Conservation (phyloP, 371 early-diverging fungal genomes). For the Amoeboaphelidium protococcarum region DNA sequence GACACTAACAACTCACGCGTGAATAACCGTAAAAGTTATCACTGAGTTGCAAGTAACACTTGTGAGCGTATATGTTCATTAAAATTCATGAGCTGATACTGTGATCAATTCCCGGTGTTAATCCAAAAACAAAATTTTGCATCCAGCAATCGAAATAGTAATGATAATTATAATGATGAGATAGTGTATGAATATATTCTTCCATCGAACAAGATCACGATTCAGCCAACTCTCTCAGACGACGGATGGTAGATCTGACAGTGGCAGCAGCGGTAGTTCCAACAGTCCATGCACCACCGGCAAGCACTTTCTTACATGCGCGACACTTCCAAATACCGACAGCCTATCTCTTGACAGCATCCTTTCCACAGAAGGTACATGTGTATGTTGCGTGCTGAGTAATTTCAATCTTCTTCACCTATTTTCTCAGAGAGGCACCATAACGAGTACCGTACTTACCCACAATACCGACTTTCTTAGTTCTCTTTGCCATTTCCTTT, state of each 20-base stretch:
- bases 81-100: too few relatives aligned
- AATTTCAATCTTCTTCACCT: conserved; percentile 98
- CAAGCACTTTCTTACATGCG: conserved; percentile 84
- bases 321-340: conserved; percentile 99
- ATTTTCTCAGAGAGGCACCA: conserved; percentile 99
- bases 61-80: too few relatives aligned
- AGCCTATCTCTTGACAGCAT: conserved; percentile 78
- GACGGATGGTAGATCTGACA: conserved; percentile 79
- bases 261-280: conserved; percentile 75
- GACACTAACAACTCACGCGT: too few relatives aligned
- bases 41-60: too few relatives aligned
- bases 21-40: too few relatives aligned
- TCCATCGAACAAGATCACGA: conserved; percentile 34
- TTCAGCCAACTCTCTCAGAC: conserved; percentile 85
- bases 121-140: too few relatives aligned
- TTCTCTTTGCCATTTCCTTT: conserved; percentile 49
- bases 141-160: too few relatives aligned
- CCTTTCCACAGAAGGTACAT: conserved; percentile 99
- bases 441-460: conserved; percentile 99
- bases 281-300: conserved; percentile 98
- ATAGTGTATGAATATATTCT: too few relatives aligned
- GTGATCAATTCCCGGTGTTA: too few relatives aligned
- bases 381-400: conserved; percentile 98
- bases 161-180: too few relatives aligned
- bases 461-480: conserved; percentile 98